These are phyloP conservation scores for Pistacia atlantica DNA, from an alignment of 345 rosid genomes.

Conservation along the genomic window DNA sequence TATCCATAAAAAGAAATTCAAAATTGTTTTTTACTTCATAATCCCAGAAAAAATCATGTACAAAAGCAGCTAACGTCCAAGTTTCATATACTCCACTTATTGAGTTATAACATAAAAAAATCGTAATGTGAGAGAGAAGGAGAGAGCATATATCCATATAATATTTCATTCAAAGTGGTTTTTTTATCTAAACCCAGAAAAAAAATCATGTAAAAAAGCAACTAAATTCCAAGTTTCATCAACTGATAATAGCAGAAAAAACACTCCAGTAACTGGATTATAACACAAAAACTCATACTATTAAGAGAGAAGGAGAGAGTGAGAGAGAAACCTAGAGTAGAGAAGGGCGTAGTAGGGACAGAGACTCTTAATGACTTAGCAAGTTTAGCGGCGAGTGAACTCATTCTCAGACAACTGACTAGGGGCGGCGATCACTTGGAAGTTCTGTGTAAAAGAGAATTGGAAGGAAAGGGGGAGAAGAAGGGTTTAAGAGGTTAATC, in stretches of 20 bases:
- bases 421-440: background rate
- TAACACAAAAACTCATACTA: too few species aligned
- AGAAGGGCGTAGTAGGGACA: constrained; percentile 19
- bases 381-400: constrained; percentile 33
- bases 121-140: too few species aligned
- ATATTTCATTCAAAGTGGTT: background rate
- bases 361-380: constrained; percentile 32
- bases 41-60: too few species aligned
- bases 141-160: background rate
- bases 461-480: constrained; percentile 12
- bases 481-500: constrained; percentile 26
- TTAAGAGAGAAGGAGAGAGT: background rate
- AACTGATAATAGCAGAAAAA: background rate
- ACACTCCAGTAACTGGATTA: background rate
- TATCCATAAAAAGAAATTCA: too few species aligned
- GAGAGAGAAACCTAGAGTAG: constrained; percentile 37
- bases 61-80: too few species aligned
- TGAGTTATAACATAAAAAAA: too few species aligned
- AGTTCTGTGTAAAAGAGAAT: background rate
- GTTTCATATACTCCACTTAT: too few species aligned
- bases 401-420: constrained; percentile 24
- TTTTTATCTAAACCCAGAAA: background rate
- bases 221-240: background rate
- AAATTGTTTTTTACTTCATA: too few species aligned
- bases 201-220: background rate